Percentiles rank a stretch among this genome's conserved stretches.
These are phyloP conservation scores for Ceratocystis eucalypticola DNA, from an alignment of 2,329 filamentous ascomycete species.

Conservation along the genomic window DNA sequence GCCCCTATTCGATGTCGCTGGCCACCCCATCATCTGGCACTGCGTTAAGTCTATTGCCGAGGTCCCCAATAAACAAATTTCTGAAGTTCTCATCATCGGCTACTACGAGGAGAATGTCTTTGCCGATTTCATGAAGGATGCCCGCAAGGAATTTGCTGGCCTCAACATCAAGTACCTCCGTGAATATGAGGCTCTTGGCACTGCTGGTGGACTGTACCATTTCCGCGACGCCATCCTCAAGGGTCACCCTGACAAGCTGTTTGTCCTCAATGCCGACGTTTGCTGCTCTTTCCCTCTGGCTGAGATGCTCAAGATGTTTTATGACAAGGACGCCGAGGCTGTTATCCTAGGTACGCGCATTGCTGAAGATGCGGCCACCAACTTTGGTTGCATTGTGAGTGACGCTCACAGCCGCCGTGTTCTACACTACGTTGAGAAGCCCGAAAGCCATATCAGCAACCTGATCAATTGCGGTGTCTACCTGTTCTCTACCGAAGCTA, in stretches of 20 bases:
- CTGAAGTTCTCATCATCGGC: slow-evolving; percentile 93
- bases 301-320: slow-evolving; percentile 89
- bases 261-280: slow-evolving; percentile 94
- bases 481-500: slow-evolving; percentile 86
- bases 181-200: slow-evolving; percentile 93
- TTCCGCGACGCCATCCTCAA: slow-evolving; percentile 98
- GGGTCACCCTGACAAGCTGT: slow-evolving; percentile 84
- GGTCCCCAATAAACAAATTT: slow-evolving; percentile 64
- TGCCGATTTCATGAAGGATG: slow-evolving; percentile 94
- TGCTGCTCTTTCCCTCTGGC: slow-evolving; percentile 96
- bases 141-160: slow-evolving; percentile 68
- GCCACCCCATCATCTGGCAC: slow-evolving; percentile 97
- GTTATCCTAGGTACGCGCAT: slow-evolving; percentile 90
- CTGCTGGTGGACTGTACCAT: slow-evolving; percentile 92
- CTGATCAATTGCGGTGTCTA: slow-evolving; percentile 99
- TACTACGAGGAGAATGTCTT: slow-evolving; percentile 98
- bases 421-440: slow-evolving; percentile 98
- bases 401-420: slow-evolving; percentile 89
- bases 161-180: slow-evolving; percentile 89
- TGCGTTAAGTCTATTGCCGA: slow-evolving; percentile 85
- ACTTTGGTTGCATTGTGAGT: slow-evolving; percentile 96
- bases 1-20: slow-evolving; percentile 96
- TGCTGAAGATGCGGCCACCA: slow-evolving; percentile 76
- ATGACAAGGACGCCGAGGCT: slow-evolving; percentile 90
- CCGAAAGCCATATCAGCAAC: slow-evolving; percentile 93